phyloP scores from a whole-genome alignment of 345 rosid genomes.

The Salix arbutifolia region DNA sequence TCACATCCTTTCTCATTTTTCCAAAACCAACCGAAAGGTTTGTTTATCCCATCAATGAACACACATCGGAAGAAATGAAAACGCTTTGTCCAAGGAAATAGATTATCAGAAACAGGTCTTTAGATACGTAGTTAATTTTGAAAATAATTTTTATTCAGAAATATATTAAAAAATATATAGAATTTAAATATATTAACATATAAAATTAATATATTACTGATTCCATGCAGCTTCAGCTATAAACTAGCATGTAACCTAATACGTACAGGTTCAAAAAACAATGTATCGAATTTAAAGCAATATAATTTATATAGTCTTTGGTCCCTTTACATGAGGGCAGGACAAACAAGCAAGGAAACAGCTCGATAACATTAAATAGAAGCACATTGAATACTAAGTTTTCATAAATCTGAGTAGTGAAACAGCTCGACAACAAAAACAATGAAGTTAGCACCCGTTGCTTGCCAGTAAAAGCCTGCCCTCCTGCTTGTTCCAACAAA shows the following conservation, averaged over 20 bases:
- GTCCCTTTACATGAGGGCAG: no score
- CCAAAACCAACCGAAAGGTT: background rate
- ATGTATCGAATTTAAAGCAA: background rate
- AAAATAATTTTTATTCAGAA: no score
- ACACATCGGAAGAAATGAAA: background rate
- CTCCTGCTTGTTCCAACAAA: constrained; percentile 97
- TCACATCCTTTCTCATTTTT: background rate
- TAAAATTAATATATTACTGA: background rate
- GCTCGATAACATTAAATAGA: background rate
- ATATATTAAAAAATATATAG: no score
- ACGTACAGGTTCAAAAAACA: background rate
- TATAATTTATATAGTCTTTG: background rate
- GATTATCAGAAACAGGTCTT: constrained; percentile 1
- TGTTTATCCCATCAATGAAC: background rate
- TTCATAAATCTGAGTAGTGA: background rate
- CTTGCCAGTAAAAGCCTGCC: constrained; percentile 89
- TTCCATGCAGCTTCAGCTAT: background rate
- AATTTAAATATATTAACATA: background rate
- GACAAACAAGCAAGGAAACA: background rate
- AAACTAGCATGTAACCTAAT: background rate
- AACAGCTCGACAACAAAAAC: background rate
- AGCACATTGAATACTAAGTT: background rate
- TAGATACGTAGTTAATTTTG: no score
- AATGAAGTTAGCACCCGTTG: constrained; percentile 48
- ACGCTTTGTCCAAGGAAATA: background rate